Base-by-base conservation (phyloP, 1,139 yeast species). In the Taphrina pruni region DNA sequence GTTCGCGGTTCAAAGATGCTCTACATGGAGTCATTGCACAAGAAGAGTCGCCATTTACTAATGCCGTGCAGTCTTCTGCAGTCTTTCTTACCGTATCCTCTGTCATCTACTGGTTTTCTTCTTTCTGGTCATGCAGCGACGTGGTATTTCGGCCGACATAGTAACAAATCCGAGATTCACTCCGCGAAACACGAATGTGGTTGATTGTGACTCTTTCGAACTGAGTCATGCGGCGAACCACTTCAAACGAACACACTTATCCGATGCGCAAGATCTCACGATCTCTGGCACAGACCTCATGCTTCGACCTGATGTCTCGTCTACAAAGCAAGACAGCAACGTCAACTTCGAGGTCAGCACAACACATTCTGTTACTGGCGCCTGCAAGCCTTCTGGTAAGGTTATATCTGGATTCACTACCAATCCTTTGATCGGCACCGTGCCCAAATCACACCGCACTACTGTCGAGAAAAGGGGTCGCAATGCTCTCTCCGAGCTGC, bases 61-160 rank as follows among this genome's bases (percentile, higher is more conserved):
- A 20, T 35, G 57, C 14, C 11, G 43, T 6, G 21, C 57, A 54
- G 57, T 35, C 57, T 36, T 35, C 35, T 32, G 38, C n/a, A 12
- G 32, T 17, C 41, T 21, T 17, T 39, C 60, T 56, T 35, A 8
- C 35, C 62, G 62, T 58, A 32, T 58, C 54, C 21, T 21, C 32
- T 17, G n/a, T 7, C 46, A 43, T n/a, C 32, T 54, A 6, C 62
- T 58, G 62, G 62, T 58, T 38, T 38, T 45, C 41, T 26, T 41
- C 48, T 56, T 20, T n/a, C 20, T 45, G 62, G 62, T 58, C 54
- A 58, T 58, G 62, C 62, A 58, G 62, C 62, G 62, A 58, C 62
- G 62, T 21, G 26, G 54, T 58, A 26, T 45, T 54, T 58, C 62
- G 62, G 62, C 62, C 62, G 62, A 58, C 62, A 58, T 58, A 58